Conservation (phyloP, 2,329 filamentous ascomycete species). For the Pseudogymnoascus destructans region DNA sequence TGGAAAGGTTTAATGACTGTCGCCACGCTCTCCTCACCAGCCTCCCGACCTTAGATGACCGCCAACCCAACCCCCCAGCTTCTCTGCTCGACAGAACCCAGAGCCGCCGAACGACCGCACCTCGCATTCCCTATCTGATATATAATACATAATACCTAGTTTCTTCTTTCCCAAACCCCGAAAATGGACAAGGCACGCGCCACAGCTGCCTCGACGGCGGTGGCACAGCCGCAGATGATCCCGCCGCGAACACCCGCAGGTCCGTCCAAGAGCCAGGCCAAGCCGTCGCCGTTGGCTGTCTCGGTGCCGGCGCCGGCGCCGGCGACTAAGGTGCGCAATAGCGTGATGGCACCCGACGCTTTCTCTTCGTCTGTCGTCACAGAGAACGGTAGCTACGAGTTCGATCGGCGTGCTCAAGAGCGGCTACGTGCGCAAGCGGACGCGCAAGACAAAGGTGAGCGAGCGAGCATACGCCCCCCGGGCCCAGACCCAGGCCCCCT, state of each 20-base stretch:
- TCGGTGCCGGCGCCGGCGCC: background rate
- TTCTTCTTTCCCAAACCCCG: background rate
- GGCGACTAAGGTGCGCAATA: background rate
- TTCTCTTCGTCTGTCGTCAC: conserved; percentile 64
- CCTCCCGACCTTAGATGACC: background rate
- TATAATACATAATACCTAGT: background rate
- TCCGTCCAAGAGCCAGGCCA: background rate
- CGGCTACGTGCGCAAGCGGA: conserved; percentile 75
- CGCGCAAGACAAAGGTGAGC: conserved; percentile 78
- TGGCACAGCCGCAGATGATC: background rate
- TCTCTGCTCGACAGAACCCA: background rate
- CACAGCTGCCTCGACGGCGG: background rate
- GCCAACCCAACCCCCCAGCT: background rate
- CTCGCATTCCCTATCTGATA: background rate
- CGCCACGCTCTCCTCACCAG: background rate
- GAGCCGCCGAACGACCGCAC: background rate
- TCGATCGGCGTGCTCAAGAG: conserved; percentile 88
- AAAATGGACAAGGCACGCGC: background rate
- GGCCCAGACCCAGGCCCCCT: background rate
- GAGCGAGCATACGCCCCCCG: background rate
- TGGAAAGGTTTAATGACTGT: background rate
- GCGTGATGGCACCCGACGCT: conserved; percentile 35
- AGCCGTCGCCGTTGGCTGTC: background rate
- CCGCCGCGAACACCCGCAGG: background rate
- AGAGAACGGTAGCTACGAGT: conserved; percentile 90